phyloP scores from a whole-genome alignment of 495 filamentous ascomycete species.

The Amniculicola lignicola region DNA sequence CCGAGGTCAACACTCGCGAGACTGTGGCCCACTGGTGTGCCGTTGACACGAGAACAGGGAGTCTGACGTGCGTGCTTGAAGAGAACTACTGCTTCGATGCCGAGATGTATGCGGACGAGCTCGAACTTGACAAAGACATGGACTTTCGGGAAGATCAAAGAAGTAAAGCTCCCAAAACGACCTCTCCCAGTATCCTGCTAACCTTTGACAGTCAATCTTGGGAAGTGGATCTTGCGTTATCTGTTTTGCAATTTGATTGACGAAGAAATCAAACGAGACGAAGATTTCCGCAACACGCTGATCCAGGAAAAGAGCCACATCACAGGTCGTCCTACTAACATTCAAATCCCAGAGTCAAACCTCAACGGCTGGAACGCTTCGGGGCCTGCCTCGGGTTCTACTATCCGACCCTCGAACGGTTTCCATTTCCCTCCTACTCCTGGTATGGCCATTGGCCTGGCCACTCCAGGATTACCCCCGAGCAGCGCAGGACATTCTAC shows the following conservation, averaged over 20 bases:
- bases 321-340: conserved; percentile 59
- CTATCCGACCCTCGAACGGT: conserved; percentile 64
- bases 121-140: conserved; percentile 64
- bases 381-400: conserved; percentile 54
- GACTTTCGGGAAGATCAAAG: conserved; percentile 92
- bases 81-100: conserved; percentile 97
- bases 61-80: conserved; percentile 84
- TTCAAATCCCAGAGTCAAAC: conserved; percentile 57
- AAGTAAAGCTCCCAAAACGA: conserved; percentile 55
- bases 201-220: conserved; percentile 72
- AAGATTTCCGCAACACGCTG: conserved; percentile 63
- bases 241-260: conserved; percentile 86
- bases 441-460: conserved; percentile 72
- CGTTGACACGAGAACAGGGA: conserved; percentile 88
- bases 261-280: conserved; percentile 81
- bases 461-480: conserved; percentile 55
- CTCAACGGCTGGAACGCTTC: conserved; percentile 49
- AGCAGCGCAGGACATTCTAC: conserved; percentile 37
- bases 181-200: conserved; percentile 2
- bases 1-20: conserved; percentile 81
- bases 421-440: conserved; percentile 60
- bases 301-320: conserved; percentile 59
- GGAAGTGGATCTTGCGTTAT: conserved; percentile 94
- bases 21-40: conserved; percentile 93
- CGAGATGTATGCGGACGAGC: conserved; percentile 92